phyloP scores from a whole-genome alignment of 2,329 filamentous ascomycete genomes.

The Sporothrix euskadiensis region DNA sequence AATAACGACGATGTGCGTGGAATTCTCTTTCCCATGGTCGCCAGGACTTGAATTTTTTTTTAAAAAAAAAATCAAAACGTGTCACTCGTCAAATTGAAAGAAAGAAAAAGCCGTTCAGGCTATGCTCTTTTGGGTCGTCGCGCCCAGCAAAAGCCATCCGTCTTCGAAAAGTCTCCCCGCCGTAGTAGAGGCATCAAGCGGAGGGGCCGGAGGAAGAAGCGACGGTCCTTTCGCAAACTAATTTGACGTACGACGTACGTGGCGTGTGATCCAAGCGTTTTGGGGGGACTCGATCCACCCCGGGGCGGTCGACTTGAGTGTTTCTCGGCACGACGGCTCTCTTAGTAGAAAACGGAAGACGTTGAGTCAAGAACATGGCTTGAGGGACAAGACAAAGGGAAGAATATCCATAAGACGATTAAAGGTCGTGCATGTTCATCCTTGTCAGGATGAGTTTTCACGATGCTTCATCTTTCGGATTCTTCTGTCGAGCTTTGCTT shows the following conservation, averaged over 20 bases:
- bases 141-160: conserved; percentile 3
- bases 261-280: neutral
- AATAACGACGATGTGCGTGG: neutral
- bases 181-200: neutral
- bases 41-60: neutral
- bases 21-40: neutral
- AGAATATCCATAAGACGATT: neutral
- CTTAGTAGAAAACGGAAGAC: neutral
- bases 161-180: neutral
- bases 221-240: neutral
- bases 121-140: conserved; percentile 17
- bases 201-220: neutral
- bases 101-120: neutral
- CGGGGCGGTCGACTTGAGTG: neutral
- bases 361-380: neutral
- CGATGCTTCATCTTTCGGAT: neutral
- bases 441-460: neutral
- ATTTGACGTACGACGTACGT: neutral
- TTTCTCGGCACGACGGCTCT: neutral
- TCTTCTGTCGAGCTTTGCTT: neutral
- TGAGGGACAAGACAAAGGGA: neutral
- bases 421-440: neutral
- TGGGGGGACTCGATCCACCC: neutral
- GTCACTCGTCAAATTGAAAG: neutral
- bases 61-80: neutral